A percentile compares a stretch with the other conserved stretches of the same genome.
These are phyloP conservation scores for Dipodascus albidus DNA, from an alignment of 805 yeast species.

Conservation along the genomic window DNA sequence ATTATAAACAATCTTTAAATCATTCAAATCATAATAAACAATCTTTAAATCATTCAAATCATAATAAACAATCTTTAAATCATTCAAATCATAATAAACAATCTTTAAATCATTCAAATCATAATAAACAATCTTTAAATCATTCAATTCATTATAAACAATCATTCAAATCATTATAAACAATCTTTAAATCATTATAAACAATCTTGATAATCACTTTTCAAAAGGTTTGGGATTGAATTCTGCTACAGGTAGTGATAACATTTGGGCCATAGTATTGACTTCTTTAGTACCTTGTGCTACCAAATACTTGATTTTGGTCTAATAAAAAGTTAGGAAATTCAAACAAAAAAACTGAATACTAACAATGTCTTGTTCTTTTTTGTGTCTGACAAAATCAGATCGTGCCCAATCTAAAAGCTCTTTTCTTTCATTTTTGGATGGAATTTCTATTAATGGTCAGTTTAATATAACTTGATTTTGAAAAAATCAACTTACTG, in stretches of 20 bases:
- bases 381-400: constrained; percentile 21
- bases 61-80: no score
- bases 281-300: constrained; percentile 25
- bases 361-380: constrained; percentile 21
- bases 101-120: no score
- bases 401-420: constrained; percentile 25
- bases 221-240: background rate
- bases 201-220: no score
- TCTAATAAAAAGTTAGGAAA: constrained; percentile 1
- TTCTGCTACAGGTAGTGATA: constrained; percentile 6
- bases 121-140: no score
- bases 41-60: no score
- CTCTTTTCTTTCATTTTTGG: constrained; percentile 18
- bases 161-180: no score
- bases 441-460: constrained; percentile 6
- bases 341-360: background rate
- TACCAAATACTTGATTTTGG: constrained; percentile 22
- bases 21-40: no score
- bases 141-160: no score
- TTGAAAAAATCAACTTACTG: constrained; percentile 8
- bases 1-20: no score
- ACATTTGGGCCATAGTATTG: constrained; percentile 20
- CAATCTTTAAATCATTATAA: no score
- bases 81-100: no score
- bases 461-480: background rate